A percentile compares a stretch with the other conserved stretches of the same genome.
phyloP scores from a whole-genome alignment of 805 yeast species.

The Monosporozyma solicola region DNA sequence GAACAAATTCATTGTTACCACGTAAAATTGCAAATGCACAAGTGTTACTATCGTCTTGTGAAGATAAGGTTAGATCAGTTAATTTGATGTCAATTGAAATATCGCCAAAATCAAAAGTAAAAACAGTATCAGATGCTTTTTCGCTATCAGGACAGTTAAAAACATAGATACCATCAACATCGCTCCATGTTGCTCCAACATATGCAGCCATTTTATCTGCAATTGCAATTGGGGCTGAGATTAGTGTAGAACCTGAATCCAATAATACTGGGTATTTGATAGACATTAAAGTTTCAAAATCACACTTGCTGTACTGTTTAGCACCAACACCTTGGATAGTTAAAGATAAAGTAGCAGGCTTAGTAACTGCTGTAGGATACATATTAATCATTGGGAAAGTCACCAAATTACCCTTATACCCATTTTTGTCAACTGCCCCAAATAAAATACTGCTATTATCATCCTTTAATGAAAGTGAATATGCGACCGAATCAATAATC shows the following conservation, averaged over 20 bases:
- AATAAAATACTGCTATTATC: slow-evolving; percentile 44
- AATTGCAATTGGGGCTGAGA: slow-evolving; percentile 35
- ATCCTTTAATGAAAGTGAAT: slow-evolving; percentile 47
- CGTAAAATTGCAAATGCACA: slow-evolving; percentile 39
- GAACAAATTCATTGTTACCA: slow-evolving; percentile 31
- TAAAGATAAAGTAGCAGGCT: slow-evolving; percentile 38
- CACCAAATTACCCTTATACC: slow-evolving; percentile 40
- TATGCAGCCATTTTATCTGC: slow-evolving; percentile 25
- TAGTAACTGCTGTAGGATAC: slow-evolving; percentile 13
- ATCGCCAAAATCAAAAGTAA: slow-evolving; percentile 48
- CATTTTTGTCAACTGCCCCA: slow-evolving; percentile 54
- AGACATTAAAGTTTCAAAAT: slow-evolving; percentile 16
- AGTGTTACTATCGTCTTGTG: slow-evolving; percentile 19
- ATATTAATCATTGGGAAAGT: slow-evolving; percentile 44
- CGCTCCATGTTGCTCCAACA: slow-evolving; percentile 32
- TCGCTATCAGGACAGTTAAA: slow-evolving; percentile 32
- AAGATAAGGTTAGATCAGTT: slow-evolving; percentile 22
- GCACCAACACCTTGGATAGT: slow-evolving; percentile 36
- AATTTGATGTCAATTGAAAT: slow-evolving; percentile 44
- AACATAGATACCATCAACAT: slow-evolving; percentile 32
- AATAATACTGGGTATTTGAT: slow-evolving; percentile 34
- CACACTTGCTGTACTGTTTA: slow-evolving; percentile 12
- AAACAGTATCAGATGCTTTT: slow-evolving; percentile 9
- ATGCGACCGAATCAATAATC: slow-evolving; percentile 40
- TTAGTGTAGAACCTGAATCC: slow-evolving; percentile 52